Percentiles rank a stretch among this genome's conserved stretches.
Conservation (phyloP, 2,329 filamentous ascomycete species). For the Talaromyces piceae region DNA sequence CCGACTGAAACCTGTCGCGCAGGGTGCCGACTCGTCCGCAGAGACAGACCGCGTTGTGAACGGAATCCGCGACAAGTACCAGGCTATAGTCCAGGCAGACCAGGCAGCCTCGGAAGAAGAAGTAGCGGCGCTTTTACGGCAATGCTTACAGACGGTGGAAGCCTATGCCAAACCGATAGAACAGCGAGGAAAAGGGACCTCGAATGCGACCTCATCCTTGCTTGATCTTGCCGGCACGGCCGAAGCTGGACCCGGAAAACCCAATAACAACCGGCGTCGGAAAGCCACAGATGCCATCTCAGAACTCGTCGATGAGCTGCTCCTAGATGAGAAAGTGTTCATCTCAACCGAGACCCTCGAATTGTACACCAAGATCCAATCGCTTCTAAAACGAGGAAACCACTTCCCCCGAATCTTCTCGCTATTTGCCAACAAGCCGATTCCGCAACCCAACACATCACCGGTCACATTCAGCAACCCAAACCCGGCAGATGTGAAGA, state of each 20-base stretch:
- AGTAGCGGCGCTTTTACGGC: constrained; percentile 26
- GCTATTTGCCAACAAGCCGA: constrained; percentile 76
- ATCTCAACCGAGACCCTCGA: constrained; percentile 67
- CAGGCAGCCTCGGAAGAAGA: constrained; percentile 28
- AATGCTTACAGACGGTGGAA: constrained; percentile 28
- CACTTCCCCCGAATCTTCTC: constrained; percentile 72
- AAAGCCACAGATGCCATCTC: constrained; percentile 42
- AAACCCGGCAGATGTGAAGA: constrained; percentile 61
- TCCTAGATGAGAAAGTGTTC: constrained; percentile 69
- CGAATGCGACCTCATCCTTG: constrained; percentile 34
- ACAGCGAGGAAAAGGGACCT: constrained; percentile 20
- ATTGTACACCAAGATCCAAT: constrained; percentile 69
- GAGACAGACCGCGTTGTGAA: constrained; percentile 20
- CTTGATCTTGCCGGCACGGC: constrained; percentile 35
- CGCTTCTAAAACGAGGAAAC: constrained; percentile 63
- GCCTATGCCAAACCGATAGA: constrained; percentile 21
- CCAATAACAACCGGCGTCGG: constrained; percentile 24
- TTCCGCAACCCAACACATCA: constrained; percentile 54
- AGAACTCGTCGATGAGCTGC: constrained; percentile 57
- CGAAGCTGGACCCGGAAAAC: constrained; percentile 17
- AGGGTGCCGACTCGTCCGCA: not conserved
- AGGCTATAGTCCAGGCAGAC: constrained; percentile 22
- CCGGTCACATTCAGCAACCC: constrained; percentile 54
- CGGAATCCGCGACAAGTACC: constrained; percentile 21
- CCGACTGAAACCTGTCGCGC: not conserved